A percentile compares a stretch with the other conserved stretches of the same genome.
Conservation (phyloP, 2,329 filamentous ascomycete genomes). For the Lachnellula willkommii region DNA sequence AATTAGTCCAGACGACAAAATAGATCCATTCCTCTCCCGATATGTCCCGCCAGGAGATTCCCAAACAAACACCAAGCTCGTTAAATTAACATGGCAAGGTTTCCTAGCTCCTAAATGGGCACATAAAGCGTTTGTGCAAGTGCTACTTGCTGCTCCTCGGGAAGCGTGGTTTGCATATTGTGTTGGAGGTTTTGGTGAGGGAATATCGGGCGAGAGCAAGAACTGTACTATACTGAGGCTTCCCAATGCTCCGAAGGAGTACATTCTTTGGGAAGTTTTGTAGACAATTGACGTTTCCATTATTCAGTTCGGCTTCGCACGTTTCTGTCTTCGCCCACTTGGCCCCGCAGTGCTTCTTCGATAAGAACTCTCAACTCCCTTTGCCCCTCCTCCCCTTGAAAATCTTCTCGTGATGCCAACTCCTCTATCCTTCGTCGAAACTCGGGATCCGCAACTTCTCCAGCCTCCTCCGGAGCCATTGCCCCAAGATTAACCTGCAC, state of each 20-base stretch:
- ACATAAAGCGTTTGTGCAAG: conserved; percentile 40
- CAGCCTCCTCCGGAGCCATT: conserved; percentile 58
- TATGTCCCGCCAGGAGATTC: conserved; percentile 51
- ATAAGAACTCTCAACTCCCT: conserved; percentile 72
- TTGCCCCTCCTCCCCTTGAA: conserved; percentile 75
- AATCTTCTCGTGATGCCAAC: conserved; percentile 76
- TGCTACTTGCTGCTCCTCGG: conserved; percentile 42
- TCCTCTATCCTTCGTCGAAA: conserved; percentile 85
- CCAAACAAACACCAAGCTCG: conserved; percentile 32
- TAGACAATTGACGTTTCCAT: conserved; percentile 22
- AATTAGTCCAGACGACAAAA: conserved; percentile 48
- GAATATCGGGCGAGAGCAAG: conserved; percentile 39
- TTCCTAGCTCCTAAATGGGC: conserved; percentile 52
- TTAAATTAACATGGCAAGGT: conserved; percentile 54
- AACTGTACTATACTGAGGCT: conserved; percentile 52
- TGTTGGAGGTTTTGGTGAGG: conserved; percentile 46
- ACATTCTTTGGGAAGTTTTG: conserved; percentile 54
- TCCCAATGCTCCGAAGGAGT: conserved; percentile 45
- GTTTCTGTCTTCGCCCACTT: conserved; percentile 60
- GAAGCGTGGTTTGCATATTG: conserved; percentile 52
- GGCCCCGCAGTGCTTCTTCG: conserved; percentile 68
- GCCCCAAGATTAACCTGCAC: conserved; percentile 73
- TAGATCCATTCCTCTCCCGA: conserved; percentile 65
- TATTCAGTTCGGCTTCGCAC: conserved; percentile 58
- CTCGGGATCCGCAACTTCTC: conserved; percentile 70